Evolutionary conservation across 2,329 filamentous ascomycete species (phyloP).

Genomic region (Endothia cerciana): DNA sequence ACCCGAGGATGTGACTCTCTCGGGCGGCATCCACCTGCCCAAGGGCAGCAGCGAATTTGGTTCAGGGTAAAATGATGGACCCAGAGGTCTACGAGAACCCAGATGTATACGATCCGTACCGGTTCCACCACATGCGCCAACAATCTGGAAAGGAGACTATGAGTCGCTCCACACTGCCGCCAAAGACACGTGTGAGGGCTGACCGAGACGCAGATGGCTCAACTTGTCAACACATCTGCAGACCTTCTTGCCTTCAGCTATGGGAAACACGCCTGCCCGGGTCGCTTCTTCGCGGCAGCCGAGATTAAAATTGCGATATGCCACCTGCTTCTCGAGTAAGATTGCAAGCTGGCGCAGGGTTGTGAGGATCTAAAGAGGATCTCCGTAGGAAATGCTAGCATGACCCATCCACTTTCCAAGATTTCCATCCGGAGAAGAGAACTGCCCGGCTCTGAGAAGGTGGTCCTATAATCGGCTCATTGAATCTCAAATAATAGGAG

Average conservation of each 20-base stretch:
- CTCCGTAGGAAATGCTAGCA: not conserved
- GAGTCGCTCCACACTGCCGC: not conserved
- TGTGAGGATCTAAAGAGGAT: not conserved
- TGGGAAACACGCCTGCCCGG: not conserved
- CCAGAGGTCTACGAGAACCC: too few species aligned
- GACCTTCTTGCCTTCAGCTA: not conserved
- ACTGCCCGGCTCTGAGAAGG: too few species aligned
- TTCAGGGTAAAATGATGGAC: too few species aligned
- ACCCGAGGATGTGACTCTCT: slow-evolving; percentile 12
- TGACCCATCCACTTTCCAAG: too few species aligned
- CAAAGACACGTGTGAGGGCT: too few species aligned
- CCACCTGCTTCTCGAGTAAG: not conserved
- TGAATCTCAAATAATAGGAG: too few species aligned
- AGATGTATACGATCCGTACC: too few species aligned
- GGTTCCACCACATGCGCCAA: not conserved
- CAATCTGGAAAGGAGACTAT: not conserved
- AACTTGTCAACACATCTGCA: too few species aligned
- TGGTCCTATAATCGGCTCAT: too few species aligned
- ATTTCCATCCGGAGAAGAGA: too few species aligned
- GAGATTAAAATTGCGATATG: not conserved
- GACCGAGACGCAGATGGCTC: too few species aligned
- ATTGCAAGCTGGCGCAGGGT: not conserved
- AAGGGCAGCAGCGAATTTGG: not conserved
- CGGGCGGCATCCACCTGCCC: slow-evolving; percentile 4
- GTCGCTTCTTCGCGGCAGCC: not conserved